These are phyloP conservation scores for Pterula multifida DNA, from an alignment of 1,284 basidiomycete species.

Conservation along the genomic window DNA sequence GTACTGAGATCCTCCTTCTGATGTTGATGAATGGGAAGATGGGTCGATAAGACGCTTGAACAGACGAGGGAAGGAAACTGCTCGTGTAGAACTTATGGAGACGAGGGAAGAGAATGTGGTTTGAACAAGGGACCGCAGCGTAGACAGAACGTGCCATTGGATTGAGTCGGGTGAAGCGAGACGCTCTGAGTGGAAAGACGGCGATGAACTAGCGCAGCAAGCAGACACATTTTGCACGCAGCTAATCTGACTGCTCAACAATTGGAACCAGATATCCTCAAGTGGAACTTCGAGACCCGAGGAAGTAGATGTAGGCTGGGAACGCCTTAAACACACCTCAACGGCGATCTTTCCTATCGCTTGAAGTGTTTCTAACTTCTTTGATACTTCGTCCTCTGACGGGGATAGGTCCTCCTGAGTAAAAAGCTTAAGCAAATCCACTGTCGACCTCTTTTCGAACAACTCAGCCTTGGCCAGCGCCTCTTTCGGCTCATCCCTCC, in stretches of 20 bases:
- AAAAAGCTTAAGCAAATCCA: constrained; percentile 35
- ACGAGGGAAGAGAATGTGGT: constrained; percentile 79
- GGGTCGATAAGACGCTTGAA: constrained; percentile 82
- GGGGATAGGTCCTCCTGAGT: constrained; percentile 12
- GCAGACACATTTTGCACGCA: constrained; percentile 62
- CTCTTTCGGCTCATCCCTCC: constrained; percentile 45
- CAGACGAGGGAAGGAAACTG: constrained; percentile 81
- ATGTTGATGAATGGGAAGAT: constrained; percentile 26
- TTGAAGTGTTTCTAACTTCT: constrained; percentile 30
- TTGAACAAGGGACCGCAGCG: constrained; percentile 69
- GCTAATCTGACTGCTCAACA: constrained; percentile 73
- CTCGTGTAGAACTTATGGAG: constrained; percentile 70
- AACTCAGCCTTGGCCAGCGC: constrained; percentile 59
- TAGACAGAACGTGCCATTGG: constrained; percentile 26
- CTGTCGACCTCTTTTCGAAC: constrained; percentile 47
- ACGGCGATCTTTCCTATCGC: constrained; percentile 51
- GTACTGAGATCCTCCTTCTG: constrained; percentile 52
- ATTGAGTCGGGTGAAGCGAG: constrained; percentile 11
- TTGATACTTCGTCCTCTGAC: constrained; percentile 19
- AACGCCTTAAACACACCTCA: constrained; percentile 57
- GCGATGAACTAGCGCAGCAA: constrained; percentile 19
- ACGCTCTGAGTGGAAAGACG: too few relatives aligned
- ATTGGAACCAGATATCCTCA: constrained; percentile 86
- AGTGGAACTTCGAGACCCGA: constrained; percentile 31
- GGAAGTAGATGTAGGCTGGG: constrained; percentile 24